Base-by-base conservation (phyloP, 176 grass and related monocot species). In the Hsuehochloa calcarea region DNA sequence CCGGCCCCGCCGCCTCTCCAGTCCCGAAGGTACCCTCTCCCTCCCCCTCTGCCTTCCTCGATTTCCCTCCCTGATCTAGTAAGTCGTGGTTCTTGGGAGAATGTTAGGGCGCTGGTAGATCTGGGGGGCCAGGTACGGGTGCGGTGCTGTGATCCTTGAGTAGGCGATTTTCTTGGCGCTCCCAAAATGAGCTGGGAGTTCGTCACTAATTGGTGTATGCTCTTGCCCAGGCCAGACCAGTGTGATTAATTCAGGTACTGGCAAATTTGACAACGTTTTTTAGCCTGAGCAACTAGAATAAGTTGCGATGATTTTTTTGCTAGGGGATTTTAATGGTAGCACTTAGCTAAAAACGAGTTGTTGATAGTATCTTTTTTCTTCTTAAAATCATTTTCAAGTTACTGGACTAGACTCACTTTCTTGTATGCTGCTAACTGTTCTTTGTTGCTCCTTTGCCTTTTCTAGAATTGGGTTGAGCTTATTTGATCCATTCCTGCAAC, bases 1-100 rank as follows among this genome's bases (percentile, higher is more conserved):
- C 85, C 87, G 35, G 17, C 66, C 29, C 89, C 82, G 10, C 74
- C 82, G 20, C 82, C 90, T 15, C 78, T 94, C 49, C 94, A 85
- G 77, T 84, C 84, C 31, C 77, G 41, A 26, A 94, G 92, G 94
- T 97, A 37, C 29, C 16, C 23, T 7, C 12, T 40, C 16, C 41
- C 64, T 15, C 46, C 72, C 5, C 43, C 8, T 22, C 66, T 22
- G 61, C 5, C 16, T 49, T 62, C 12, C 34, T 14, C 25, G 40
- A 2, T 26, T 63, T 31, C 67, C 3, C 31, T 34, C 17, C 16
- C 17, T 73, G 45, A 5, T 40, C 3, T 38, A 51, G 78, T 10
- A 61, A 65, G 55, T 22, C 22, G 20, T 47, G 14, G 14, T 41
- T 66, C 49, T 23, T 7, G 5, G 8, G 8, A 25, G 25, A 39